Evolutionary conservation across 164 flowering plant species (phyloP), one percentile per base, ranked within the genome.

Genomic region (Protea cynaroides): DNA sequence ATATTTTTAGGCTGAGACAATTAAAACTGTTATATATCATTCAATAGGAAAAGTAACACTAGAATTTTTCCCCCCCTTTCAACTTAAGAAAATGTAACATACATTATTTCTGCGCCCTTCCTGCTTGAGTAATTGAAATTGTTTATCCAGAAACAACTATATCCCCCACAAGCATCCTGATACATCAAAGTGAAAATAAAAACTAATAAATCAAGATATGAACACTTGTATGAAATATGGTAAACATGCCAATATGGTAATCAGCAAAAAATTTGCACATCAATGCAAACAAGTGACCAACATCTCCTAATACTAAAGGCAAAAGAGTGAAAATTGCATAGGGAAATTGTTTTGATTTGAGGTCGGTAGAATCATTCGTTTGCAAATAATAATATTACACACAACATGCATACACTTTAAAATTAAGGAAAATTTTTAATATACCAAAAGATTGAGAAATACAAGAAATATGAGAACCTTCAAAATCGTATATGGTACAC

Each of bases 91-190:
- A 59, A 63, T 54, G 22, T 46, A 29, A 69, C 91, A 24, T 83
- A 90, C 98, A 72, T 56, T 76, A 90, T 90, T 79, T 90, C 79
- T 61, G 89, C 83, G 38, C 78, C 81, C 64, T 77, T 72, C 43
- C 25, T 64, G 73, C 76, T 76, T 21, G 85, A 70, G 0, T 7
- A 23, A 1, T 80, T 77, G 81, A 73, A 67, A 75, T 87, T 92
- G 60, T 65, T 72, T 62, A 92, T 82, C 79, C 76, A 71, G 69
- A 90, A 92, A 83, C 98, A 92, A 76, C 86, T 85, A 24, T 50
- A 46, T 60, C 96, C 98, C 40, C 84, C 83, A 67, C 96, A 92
- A 70, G 69, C 79, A 71, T 80, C 93, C 96, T 92, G 81, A 64
- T 38, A 72, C 56, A 54, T 25, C n/a, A 69, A 40, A 70, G 44